Evolutionary conservation across 2,329 filamentous ascomycete genomes (phyloP).

Genomic region (Beauveria medogensis): DNA sequence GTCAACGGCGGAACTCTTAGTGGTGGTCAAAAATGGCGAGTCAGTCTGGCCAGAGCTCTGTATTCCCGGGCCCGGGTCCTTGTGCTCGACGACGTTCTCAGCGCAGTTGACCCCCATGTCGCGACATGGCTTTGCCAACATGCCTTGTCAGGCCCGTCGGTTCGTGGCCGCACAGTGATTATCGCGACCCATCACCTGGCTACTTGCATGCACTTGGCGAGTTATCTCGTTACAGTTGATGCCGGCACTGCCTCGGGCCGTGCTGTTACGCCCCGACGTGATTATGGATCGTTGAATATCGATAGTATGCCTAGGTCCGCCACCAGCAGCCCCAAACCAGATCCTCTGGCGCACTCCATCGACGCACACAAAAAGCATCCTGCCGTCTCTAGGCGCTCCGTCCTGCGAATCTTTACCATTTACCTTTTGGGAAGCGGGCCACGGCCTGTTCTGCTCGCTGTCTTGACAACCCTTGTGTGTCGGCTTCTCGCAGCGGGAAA

Average conservation of each 20-base stretch:
- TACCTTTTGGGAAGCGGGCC: constrained; percentile 5
- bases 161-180: constrained; percentile 11
- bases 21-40: constrained; percentile 67
- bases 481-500: constrained; percentile 4
- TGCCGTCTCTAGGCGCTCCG: neutral
- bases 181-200: constrained; percentile 12
- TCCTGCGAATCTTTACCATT: neutral
- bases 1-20: constrained; percentile 69
- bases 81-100: constrained; percentile 68
- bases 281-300: neutral
- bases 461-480: neutral
- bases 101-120: constrained; percentile 59
- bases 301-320: neutral
- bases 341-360: neutral
- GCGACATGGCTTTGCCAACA: constrained; percentile 11
- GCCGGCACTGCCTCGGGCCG: neutral
- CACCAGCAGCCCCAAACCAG: neutral
- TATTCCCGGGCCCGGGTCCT: constrained; percentile 64
- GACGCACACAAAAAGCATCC: neutral
- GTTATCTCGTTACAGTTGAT: constrained; percentile 5
- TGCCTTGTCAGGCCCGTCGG: constrained; percentile 8
- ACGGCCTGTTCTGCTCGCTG: neutral
- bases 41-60: constrained; percentile 63
- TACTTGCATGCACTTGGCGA: constrained; percentile 1
- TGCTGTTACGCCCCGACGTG: neutral